Conservation (phyloP, 129 eudicot species). For the Deinandra increscens region DNA sequence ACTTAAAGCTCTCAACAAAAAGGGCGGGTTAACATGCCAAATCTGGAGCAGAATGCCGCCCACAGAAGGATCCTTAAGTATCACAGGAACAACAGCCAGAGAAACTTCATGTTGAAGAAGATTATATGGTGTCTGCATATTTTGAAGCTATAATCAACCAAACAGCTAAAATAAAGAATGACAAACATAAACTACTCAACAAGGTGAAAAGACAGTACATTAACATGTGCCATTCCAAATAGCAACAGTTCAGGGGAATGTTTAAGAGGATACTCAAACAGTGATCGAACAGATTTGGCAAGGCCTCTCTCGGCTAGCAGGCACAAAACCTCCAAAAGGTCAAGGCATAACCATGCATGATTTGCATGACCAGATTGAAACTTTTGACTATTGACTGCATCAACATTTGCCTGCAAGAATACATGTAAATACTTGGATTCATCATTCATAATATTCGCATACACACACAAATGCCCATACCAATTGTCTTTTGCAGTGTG, state of each 20-base stretch:
- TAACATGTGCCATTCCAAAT: slow-evolving; percentile 81
- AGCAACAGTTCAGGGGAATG: slow-evolving; percentile 82
- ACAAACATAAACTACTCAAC: slow-evolving; percentile 6
- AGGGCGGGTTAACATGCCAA: slow-evolving; percentile 64
- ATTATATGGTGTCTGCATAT: slow-evolving; percentile 80
- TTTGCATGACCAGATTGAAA: slow-evolving; percentile 56
- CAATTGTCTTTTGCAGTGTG: slow-evolving; percentile 72
- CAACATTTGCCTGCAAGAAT: slow-evolving; percentile 56
- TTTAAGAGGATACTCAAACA: slow-evolving; percentile 72
- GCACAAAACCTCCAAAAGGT: slow-evolving; percentile 84
- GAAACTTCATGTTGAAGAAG: slow-evolving; percentile 79
- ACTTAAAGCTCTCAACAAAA: slow-evolving; percentile 62
- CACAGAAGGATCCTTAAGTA: slow-evolving; percentile 49
- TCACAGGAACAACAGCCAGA: slow-evolving; percentile 55
- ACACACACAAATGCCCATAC: slow-evolving; percentile 33
- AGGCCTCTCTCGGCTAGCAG: slow-evolving; percentile 91
- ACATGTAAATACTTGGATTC: slow-evolving; percentile 1
- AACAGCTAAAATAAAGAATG: background rate
- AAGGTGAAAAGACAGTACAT: slow-evolving; percentile 47
- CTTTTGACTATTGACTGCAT: slow-evolving; percentile 56
- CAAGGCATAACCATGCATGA: slow-evolving; percentile 88
- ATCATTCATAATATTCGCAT: background rate
- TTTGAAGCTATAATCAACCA: slow-evolving; percentile 14
- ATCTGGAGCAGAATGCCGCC: slow-evolving; percentile 52
- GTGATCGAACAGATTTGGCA: slow-evolving; percentile 60